Evolutionary conservation across 2,329 filamentous ascomycete species (phyloP).

Genomic region (Nemania serpens): DNA sequence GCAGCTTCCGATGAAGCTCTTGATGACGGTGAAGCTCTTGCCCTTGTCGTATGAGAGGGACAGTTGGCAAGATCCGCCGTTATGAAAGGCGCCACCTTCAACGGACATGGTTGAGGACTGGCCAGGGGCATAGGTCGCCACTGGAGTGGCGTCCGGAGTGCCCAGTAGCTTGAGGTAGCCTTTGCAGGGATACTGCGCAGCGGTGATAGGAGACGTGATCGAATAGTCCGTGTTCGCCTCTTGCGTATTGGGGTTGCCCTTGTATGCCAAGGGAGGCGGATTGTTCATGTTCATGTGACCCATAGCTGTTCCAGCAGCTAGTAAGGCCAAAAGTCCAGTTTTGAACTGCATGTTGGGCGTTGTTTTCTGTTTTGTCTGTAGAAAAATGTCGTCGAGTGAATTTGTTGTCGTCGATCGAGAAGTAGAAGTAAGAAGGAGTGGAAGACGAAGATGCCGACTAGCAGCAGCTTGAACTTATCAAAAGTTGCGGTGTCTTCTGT

Average conservation of each 20-base stretch:
- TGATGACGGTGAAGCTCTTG: slow-evolving; percentile 66
- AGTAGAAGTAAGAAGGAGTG: no score
- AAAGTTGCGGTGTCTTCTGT: slow-evolving; percentile 10
- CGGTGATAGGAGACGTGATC: slow-evolving; percentile 69
- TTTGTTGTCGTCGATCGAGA: neutral
- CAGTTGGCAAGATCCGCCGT: slow-evolving; percentile 77
- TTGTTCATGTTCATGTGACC: slow-evolving; percentile 62
- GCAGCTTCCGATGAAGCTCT: slow-evolving; percentile 42
- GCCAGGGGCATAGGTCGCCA: slow-evolving; percentile 67
- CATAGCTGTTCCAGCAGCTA: slow-evolving; percentile 51
- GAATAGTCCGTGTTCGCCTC: slow-evolving; percentile 66
- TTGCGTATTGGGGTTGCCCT: slow-evolving; percentile 53
- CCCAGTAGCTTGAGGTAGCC: slow-evolving; percentile 58
- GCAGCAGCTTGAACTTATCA: slow-evolving; percentile 17
- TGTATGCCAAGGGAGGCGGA: slow-evolving; percentile 59
- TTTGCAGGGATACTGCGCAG: slow-evolving; percentile 78
- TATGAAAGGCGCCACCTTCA: slow-evolving; percentile 64
- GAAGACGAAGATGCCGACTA: slow-evolving; percentile 13
- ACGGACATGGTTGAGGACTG: slow-evolving; percentile 66
- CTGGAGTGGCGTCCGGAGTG: slow-evolving; percentile 54
- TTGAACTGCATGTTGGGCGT: slow-evolving; percentile 49
- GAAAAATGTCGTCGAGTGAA: neutral
- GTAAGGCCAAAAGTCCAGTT: slow-evolving; percentile 44
- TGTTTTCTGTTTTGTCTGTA: neutral
- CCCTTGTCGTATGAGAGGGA: slow-evolving; percentile 76